A percentile compares a stretch with the other conserved stretches of the same genome.
Evolutionary conservation across 2,329 filamentous ascomycete genomes (phyloP).

Genomic region (Capronia epimyces): DNA sequence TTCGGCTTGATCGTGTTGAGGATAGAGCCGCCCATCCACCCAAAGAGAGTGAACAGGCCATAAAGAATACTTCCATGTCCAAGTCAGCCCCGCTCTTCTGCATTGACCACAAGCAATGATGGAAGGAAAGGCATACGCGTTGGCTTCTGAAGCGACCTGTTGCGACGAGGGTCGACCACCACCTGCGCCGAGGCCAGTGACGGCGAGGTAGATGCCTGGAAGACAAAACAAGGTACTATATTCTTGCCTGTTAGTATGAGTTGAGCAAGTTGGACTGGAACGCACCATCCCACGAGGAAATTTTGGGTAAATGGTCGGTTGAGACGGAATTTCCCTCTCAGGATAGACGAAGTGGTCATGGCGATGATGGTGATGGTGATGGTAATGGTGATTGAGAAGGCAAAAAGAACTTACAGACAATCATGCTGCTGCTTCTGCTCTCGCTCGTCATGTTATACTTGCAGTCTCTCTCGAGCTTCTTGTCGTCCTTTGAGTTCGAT

Average conservation of each 20-base stretch:
- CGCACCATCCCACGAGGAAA: conserved; percentile 22
- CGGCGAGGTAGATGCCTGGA: conserved; percentile 27
- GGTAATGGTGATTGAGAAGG: background rate
- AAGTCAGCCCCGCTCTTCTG: too few relatives aligned
- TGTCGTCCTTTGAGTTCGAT: too few relatives aligned
- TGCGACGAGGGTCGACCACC: conserved; percentile 25
- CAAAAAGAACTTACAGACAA: too few relatives aligned
- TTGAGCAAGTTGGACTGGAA: background rate
- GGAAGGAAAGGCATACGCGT: conserved; percentile 16
- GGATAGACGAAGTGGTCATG: background rate
- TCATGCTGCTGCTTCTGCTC: too few relatives aligned
- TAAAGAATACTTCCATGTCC: background rate
- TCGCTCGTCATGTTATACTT: too few relatives aligned
- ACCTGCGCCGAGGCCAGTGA: conserved; percentile 28
- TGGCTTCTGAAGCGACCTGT: conserved; percentile 21
- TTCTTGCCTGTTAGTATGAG: background rate
- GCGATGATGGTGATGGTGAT: background rate
- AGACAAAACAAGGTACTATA: conserved; percentile 26
- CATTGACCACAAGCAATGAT: too few relatives aligned
- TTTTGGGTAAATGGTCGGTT: conserved; percentile 24
- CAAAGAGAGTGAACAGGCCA: background rate
- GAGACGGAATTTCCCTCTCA: conserved; percentile 8
- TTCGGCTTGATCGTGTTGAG: conserved; percentile 15
- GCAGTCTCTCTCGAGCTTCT: too few relatives aligned
- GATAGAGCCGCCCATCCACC: conserved; percentile 4